A percentile compares a stretch with the other conserved stretches of the same genome.
Evolutionary conservation across 805 yeast genomes (phyloP).

Genomic region (Nakazawaea ambrosiae): DNA sequence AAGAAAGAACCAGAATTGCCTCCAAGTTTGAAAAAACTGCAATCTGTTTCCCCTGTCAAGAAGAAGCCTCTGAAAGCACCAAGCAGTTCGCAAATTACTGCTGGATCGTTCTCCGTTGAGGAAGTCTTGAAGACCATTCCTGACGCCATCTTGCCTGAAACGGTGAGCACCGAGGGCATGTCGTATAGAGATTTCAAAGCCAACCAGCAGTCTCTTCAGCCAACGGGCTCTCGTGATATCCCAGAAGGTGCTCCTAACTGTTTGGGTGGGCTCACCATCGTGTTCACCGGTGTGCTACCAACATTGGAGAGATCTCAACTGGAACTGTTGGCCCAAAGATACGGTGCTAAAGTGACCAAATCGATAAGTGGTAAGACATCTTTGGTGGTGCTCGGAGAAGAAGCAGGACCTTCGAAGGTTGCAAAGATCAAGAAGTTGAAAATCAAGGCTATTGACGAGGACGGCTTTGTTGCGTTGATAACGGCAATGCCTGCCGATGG

Average conservation of each 20-base stretch:
- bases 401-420: slow-evolving; percentile 95
- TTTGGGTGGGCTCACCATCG: slow-evolving; percentile 81
- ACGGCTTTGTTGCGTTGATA: slow-evolving; percentile 73
- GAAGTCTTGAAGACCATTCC: slow-evolving; percentile 60
- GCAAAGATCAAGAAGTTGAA: slow-evolving; percentile 65
- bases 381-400: slow-evolving; percentile 85
- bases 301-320: slow-evolving; percentile 69
- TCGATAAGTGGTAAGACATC: slow-evolving; percentile 82
- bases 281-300: slow-evolving; percentile 88
- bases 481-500: slow-evolving; percentile 86
- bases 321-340: slow-evolving; percentile 68
- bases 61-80: slow-evolving; percentile 4
- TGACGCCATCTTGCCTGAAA: slow-evolving; percentile 62
- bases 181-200: slow-evolving; percentile 55
- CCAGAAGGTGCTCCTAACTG: slow-evolving; percentile 87
- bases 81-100: slow-evolving; percentile 1
- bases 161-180: slow-evolving; percentile 42
- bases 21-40: no score
- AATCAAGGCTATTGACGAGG: slow-evolving; percentile 80
- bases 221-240: slow-evolving; percentile 37
- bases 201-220: slow-evolving; percentile 27
- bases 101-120: slow-evolving; percentile 29
- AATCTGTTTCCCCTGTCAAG: neutral
- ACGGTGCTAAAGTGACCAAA: slow-evolving; percentile 89
- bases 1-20: slow-evolving; percentile 11